Evolutionary conservation across 345 rosid genomes (phyloP), one percentile per base, ranked within the genome.

Genomic region (Eutrema yunnanense): DNA sequence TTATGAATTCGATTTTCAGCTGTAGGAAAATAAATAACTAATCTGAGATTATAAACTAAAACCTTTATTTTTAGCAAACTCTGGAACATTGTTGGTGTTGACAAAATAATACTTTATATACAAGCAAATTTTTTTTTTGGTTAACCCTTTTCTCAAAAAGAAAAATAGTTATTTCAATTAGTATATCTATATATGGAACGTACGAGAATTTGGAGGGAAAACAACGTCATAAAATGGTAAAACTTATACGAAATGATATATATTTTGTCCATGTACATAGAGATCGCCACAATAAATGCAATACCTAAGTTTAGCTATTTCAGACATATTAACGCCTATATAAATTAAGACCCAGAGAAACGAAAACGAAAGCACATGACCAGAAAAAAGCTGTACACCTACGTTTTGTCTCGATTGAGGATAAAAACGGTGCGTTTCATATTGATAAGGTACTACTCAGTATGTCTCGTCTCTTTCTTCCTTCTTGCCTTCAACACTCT

Each of bases 391-490:
- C 70, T 75, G 73, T 34, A 57, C 32, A 40, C 67, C 42, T 57
- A 74, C 51, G 65, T 26, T 75, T 60, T 67, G 73, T 67, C 78
- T 16, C 26, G 65, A 36, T 32, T 19, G 16, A 50, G 29, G 30
- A 37, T 22, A 33, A 34, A 65, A 76, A 62, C 65, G 91, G 86
- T 71, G 80, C 83, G 81, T 72, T 82, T 86, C 88, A 84, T 88
- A 55, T 77, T 78, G 84, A 69, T n/a, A 66, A 81, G 85, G 85
- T 82, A 46, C 77, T 51, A 51, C 33, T 67, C 73, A 10, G 12
- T 30, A 44, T 83, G 96, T 87, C 88, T 82, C 76, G 92, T 92
- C 96, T 81, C 83, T 86, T 80, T 92, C 92, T 63, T 60, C 77
- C 79, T 37, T 72, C 74, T 72, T 61, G 80, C 78, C 73, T 74